Base-by-base conservation (phyloP, 208 protist genomes). In the Crithidia acanthocephali region DNA sequence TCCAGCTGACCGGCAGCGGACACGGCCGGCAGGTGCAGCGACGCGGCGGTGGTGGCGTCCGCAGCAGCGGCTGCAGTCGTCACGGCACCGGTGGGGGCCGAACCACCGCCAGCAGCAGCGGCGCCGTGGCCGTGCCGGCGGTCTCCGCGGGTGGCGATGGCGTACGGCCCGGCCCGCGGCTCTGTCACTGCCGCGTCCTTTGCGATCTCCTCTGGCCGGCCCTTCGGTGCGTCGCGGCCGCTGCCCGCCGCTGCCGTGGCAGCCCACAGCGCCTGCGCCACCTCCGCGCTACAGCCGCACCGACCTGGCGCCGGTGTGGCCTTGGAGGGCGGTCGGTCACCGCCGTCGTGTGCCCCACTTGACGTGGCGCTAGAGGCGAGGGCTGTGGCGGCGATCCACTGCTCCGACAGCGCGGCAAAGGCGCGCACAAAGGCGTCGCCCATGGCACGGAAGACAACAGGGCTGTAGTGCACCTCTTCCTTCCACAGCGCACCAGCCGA, bases 101-200 rank as follows among this genome's bases (percentile, higher is more conserved):
- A 30, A 42, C 37, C 37, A 13, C 37, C 44, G 18, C 4, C 44
- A 25, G 32, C 59, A 33, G 62, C 25, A 15, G 57, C 28, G 20
- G 7, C 27, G 23, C 11, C 13, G 33, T 28, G 42, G 59, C 67
- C 69, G 10, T 30, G 44, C 15, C 88, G 85, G 8, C 88, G 80
- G n/a, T 85, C 83, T 0, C 58, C 37, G 2, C 88, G 80, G 0
- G 83, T 91, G 18, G 88, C 83, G 28, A 85, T 66, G 4, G 79
- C 88, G 59, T 91, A 94, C 52, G 83, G 80, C 25, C 88, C 88
- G 1, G 81, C 88, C 18, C 81, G 73, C 25, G 61, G 22, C 25
- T 42, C 25, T 11, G 40, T 22, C 11, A 37, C 2, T 20, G 44
- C 28, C 1, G 22, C 51, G 28, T 65, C 72, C 23, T 32, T 68